Evolutionary conservation across 129 eudicot genomes (phyloP).

Genomic region (Erigeron canadensis): DNA sequence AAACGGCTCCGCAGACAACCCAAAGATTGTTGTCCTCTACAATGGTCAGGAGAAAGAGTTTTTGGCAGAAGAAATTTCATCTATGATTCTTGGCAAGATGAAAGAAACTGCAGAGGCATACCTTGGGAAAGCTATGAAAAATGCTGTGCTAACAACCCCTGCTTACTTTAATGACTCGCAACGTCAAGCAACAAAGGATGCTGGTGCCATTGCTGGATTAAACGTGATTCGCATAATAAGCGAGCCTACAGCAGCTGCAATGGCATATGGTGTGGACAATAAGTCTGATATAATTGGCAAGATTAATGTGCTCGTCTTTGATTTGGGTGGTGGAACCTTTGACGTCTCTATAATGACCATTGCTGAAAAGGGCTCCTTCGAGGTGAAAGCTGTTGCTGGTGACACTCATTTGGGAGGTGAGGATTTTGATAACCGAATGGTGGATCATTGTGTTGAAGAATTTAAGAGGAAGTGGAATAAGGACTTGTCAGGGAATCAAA

Average conservation of each 20-base stretch:
- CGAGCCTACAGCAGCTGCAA: slow-evolving; percentile 25
- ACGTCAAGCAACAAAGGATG: slow-evolving; percentile 20
- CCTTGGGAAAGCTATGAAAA: slow-evolving; percentile 2
- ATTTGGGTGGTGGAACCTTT: slow-evolving; percentile 17
- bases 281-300: not conserved
- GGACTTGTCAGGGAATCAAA: slow-evolving; percentile 13
- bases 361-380: not conserved
- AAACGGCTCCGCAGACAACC: slow-evolving; percentile 9
- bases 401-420: slow-evolving; percentile 23
- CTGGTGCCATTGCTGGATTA: slow-evolving; percentile 21
- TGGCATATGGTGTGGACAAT: slow-evolving; percentile 25
- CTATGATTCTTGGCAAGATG: slow-evolving; percentile 24
- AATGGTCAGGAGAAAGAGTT: slow-evolving; percentile 18
- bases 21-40: slow-evolving; percentile 19
- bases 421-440: slow-evolving; percentile 18
- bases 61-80: slow-evolving; percentile 21
- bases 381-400: slow-evolving; percentile 22
- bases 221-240: slow-evolving; percentile 9
- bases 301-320: not conserved
- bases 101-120: slow-evolving; percentile 21
- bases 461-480: slow-evolving; percentile 6
- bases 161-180: slow-evolving; percentile 24
- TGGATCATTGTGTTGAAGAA: slow-evolving; percentile 6
- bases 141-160: slow-evolving; percentile 17
- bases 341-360: slow-evolving; percentile 18